These are phyloP conservation scores for Plenodomus tracheiphilus DNA, from an alignment of 2,329 filamentous ascomycete species.

Conservation along the genomic window DNA sequence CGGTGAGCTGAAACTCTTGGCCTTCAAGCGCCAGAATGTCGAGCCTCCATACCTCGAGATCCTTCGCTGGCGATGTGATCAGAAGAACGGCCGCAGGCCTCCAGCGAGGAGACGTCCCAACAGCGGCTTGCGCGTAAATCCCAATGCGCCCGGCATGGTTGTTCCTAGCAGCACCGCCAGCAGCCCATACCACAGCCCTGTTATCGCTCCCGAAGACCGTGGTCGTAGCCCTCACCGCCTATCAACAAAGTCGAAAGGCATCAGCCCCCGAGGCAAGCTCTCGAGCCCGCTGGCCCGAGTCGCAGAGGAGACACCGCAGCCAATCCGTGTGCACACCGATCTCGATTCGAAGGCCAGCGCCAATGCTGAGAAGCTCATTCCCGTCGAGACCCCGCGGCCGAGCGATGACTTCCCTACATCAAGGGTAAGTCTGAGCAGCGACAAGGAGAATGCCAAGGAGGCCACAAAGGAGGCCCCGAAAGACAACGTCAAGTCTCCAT, in stretches of 20 bases:
- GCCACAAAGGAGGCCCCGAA: background rate
- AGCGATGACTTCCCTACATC: slow-evolving; percentile 39
- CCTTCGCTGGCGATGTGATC: slow-evolving; percentile 90
- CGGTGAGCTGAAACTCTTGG: slow-evolving; percentile 85
- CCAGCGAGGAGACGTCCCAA: slow-evolving; percentile 52
- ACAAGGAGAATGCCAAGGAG: slow-evolving; percentile 37
- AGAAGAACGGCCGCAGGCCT: slow-evolving; percentile 76
- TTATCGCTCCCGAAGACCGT: slow-evolving; percentile 60
- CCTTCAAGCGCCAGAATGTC: slow-evolving; percentile 79
- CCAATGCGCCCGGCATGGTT: slow-evolving; percentile 50
- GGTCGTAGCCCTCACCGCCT: slow-evolving; percentile 74
- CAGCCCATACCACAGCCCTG: slow-evolving; percentile 67
- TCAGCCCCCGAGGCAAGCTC: slow-evolving; percentile 68
- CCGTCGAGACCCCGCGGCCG: slow-evolving; percentile 46
- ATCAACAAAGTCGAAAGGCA: slow-evolving; percentile 59
- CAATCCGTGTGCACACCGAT: slow-evolving; percentile 44
- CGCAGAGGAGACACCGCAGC: slow-evolving; percentile 63
- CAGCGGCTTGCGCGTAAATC: slow-evolving; percentile 57
- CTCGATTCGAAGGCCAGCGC: slow-evolving; percentile 33
- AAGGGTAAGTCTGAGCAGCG: slow-evolving; percentile 42
- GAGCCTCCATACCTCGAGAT: slow-evolving; percentile 95
- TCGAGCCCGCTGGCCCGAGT: slow-evolving; percentile 74
- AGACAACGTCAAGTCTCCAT: slow-evolving; percentile 21
- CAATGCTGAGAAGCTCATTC: slow-evolving; percentile 47
- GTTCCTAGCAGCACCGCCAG: slow-evolving; percentile 54